Percentiles rank a stretch among this genome's conserved stretches.
These are phyloP conservation scores for Clonostachys solani DNA, from an alignment of 2,329 filamentous ascomycete species.

Conservation along the genomic window DNA sequence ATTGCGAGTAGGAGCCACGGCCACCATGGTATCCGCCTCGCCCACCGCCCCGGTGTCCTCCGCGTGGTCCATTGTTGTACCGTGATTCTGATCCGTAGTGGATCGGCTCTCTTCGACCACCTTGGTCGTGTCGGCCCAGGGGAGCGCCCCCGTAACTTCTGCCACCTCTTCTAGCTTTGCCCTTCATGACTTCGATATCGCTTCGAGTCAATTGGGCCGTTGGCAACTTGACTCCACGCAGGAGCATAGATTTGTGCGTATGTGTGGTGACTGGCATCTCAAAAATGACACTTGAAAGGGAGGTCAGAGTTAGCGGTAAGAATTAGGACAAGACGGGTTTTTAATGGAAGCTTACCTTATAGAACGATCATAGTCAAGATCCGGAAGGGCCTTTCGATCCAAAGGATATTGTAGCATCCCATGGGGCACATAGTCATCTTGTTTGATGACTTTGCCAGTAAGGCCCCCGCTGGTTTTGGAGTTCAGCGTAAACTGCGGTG, in stretches of 20 bases:
- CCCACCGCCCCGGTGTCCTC: conserved; percentile 7
- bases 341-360: conserved; percentile 57
- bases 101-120: conserved; percentile 14
- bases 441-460: conserved; percentile 75
- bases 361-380: conserved; percentile 80
- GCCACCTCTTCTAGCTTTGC: conserved; percentile 52
- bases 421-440: conserved; percentile 80
- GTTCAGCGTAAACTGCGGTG: conserved; percentile 66
- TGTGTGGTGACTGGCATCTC: conserved; percentile 70
- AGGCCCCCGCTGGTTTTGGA: conserved; percentile 72
- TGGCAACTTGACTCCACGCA: conserved; percentile 76
- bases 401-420: conserved; percentile 76
- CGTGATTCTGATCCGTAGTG: conserved; percentile 15
- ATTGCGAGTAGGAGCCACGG: conserved; percentile 1
- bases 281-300: conserved; percentile 67
- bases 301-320: no score
- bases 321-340: background rate
- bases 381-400: conserved; percentile 64
- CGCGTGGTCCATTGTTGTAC: background rate
- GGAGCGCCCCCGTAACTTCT: conserved; percentile 18
- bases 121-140: conserved; percentile 10
- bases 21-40: conserved; percentile 5
- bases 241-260: conserved; percentile 88
- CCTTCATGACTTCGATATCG: conserved; percentile 71
- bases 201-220: conserved; percentile 66